Conservation (phyloP, 257 asterid genomes). For the Primulina eburnea region DNA sequence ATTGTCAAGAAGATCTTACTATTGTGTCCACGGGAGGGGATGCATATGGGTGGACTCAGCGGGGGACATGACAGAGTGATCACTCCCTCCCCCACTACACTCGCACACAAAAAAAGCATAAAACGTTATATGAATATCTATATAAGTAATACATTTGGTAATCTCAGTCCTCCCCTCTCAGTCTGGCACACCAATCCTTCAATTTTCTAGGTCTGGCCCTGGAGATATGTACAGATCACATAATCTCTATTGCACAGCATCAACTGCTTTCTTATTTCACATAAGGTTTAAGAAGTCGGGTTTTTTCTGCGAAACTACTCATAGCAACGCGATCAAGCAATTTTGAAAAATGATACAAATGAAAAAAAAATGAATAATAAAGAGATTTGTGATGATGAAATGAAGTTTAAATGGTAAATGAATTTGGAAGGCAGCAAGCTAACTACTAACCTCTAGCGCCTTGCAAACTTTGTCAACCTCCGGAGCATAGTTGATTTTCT, state of each 20-base stretch:
- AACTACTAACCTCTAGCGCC: slow-evolving; percentile 84
- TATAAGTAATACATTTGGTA: too few species aligned
- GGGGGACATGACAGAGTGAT: too few species aligned
- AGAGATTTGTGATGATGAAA: slow-evolving; percentile 11
- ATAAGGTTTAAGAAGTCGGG: too few species aligned
- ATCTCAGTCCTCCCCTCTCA: too few species aligned
- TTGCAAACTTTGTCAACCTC: slow-evolving; percentile 97
- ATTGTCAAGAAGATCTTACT: not conserved
- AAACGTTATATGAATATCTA: too few species aligned
- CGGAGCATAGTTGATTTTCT: slow-evolving; percentile 83
- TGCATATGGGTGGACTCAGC: not conserved
- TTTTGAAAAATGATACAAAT: not conserved
- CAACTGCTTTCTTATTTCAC: too few species aligned
- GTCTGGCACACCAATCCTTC: too few species aligned
- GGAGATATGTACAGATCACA: too few species aligned
- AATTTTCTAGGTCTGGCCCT: too few species aligned
- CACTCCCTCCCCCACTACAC: too few species aligned
- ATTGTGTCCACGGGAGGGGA: not conserved
- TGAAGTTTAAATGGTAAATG: slow-evolving; percentile 17
- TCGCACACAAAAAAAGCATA: too few species aligned
- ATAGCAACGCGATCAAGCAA: not conserved
- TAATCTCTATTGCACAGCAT: too few species aligned
- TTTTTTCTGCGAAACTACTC: not conserved
- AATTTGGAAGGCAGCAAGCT: slow-evolving; percentile 22
- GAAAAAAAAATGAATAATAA: not conserved